A percentile compares a stretch with the other conserved stretches of the same genome.
phyloP scores from a whole-genome alignment of 139 green algal species.

The Chlorella sp. region DNA sequence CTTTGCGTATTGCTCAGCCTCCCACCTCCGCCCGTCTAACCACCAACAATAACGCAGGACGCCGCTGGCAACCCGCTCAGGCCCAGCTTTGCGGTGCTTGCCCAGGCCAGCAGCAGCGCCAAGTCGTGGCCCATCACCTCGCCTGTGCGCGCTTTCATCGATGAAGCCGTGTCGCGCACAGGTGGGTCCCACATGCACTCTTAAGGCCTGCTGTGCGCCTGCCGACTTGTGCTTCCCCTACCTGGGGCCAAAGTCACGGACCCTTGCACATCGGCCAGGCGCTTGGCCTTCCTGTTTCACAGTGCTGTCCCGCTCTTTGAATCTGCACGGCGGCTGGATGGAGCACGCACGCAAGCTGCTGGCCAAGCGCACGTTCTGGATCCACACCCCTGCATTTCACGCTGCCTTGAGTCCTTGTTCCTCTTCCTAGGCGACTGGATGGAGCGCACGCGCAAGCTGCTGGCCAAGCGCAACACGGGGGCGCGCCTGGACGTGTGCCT shows the following conservation, averaged over 20 bases:
- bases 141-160: slow-evolving; percentile 31
- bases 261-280: no score
- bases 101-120: slow-evolving; percentile 40
- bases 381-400: background rate
- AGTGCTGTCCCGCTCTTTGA: no score
- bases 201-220: no score
- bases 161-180: slow-evolving; percentile 18
- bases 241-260: no score
- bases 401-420: no score
- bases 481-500: slow-evolving; percentile 41
- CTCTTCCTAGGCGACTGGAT: slow-evolving; percentile 25
- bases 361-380: background rate
- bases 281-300: background rate
- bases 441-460: slow-evolving; percentile 23
- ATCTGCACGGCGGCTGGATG: background rate
- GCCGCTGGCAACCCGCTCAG: background rate
- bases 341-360: background rate
- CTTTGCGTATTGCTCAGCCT: background rate
- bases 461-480: slow-evolving; percentile 43
- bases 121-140: slow-evolving; percentile 40
- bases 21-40: background rate
- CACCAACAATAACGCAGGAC: background rate
- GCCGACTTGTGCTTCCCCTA: no score
- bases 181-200: slow-evolving; percentile 24
- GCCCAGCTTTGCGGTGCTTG: slow-evolving; percentile 32